Conservation (phyloP, 2,329 filamentous ascomycete species). For the Thermomyces lanuginosus region DNA sequence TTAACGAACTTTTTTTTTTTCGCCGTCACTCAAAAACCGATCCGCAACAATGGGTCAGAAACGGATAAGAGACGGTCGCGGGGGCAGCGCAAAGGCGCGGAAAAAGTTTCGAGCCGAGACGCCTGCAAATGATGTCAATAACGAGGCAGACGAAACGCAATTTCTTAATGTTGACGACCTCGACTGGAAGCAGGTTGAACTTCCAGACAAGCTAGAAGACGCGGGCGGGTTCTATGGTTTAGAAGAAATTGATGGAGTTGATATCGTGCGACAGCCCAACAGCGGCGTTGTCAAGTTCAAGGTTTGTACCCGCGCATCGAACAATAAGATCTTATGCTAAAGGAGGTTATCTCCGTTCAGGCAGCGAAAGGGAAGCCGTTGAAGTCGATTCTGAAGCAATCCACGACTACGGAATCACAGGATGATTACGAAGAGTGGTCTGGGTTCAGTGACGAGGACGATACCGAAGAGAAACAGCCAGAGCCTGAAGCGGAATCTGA, state of each 20-base stretch:
- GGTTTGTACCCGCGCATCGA: slow-evolving; percentile 13
- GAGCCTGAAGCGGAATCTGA: no score
- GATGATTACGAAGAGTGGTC: slow-evolving; percentile 43
- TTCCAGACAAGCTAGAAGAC: slow-evolving; percentile 66
- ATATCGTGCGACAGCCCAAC: slow-evolving; percentile 54
- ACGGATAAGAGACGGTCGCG: slow-evolving; percentile 18
- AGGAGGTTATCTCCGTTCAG: slow-evolving; percentile 7
- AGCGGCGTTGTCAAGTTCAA: slow-evolving; percentile 30
- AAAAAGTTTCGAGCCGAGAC: slow-evolving; percentile 19
- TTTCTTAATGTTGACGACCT: slow-evolving; percentile 34
- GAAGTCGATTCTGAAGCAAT: slow-evolving; percentile 17
- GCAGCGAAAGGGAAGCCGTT: slow-evolving; percentile 18
- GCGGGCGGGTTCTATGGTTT: slow-evolving; percentile 87
- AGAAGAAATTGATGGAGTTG: slow-evolving; percentile 82
- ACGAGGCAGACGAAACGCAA: slow-evolving; percentile 11
- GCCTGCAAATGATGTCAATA: slow-evolving; percentile 7
- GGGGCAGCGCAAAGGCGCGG: slow-evolving; percentile 13
- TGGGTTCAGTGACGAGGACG: slow-evolving; percentile 44
- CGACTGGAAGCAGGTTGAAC: slow-evolving; percentile 46
- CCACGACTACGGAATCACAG: slow-evolving; percentile 7
- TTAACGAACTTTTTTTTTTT: slow-evolving; percentile 24
- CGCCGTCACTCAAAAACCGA: slow-evolving; percentile 3
- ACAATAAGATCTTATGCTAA: neutral
- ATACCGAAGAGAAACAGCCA: slow-evolving; percentile 8
- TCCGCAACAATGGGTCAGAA: slow-evolving; percentile 20